These are phyloP conservation scores for Corylus avellana DNA, from an alignment of 306 rosid genomes.

Conservation along the genomic window DNA sequence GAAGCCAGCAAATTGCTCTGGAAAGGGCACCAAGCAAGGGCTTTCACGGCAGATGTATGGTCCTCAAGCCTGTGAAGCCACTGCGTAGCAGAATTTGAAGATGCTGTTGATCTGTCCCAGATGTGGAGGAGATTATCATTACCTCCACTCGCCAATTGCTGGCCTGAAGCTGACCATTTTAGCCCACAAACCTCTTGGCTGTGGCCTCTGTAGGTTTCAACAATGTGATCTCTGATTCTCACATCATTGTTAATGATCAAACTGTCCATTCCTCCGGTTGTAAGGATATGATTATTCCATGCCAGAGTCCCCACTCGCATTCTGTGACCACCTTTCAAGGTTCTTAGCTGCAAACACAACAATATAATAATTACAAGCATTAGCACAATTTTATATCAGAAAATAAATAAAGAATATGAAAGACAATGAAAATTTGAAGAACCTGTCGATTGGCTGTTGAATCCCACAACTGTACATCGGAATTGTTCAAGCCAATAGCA, in stretches of 20 bases:
- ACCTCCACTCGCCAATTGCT: slow-evolving; percentile 58
- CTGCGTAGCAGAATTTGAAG: slow-evolving; percentile 48
- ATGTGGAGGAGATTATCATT: slow-evolving; percentile 54
- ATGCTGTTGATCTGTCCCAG: slow-evolving; percentile 52
- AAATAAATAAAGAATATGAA: slow-evolving; percentile 1
- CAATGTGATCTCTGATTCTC: slow-evolving; percentile 67
- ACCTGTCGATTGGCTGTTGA: slow-evolving; percentile 52
- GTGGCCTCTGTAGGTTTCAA: slow-evolving; percentile 77
- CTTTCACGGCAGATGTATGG: slow-evolving; percentile 57
- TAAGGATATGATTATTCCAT: slow-evolving; percentile 76
- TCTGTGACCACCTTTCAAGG: slow-evolving; percentile 63
- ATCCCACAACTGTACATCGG: slow-evolving; percentile 83
- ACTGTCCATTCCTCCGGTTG: slow-evolving; percentile 87
- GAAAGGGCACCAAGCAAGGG: slow-evolving; percentile 86
- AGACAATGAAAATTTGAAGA: not conserved
- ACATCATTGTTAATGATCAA: slow-evolving; percentile 70
- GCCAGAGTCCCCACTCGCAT: slow-evolving; percentile 73
- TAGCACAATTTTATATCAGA: not conserved
- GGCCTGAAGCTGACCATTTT: slow-evolving; percentile 70
- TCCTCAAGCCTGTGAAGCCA: slow-evolving; percentile 63
- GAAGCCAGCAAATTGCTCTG: slow-evolving; percentile 55
- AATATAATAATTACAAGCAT: not conserved
- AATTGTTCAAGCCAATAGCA: slow-evolving; percentile 72
- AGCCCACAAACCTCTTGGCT: slow-evolving; percentile 85
- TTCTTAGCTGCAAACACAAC: slow-evolving; percentile 55